phyloP scores from a whole-genome alignment of 2,329 filamentous ascomycete genomes.

The Neopestalotiopsis clavispora region DNA sequence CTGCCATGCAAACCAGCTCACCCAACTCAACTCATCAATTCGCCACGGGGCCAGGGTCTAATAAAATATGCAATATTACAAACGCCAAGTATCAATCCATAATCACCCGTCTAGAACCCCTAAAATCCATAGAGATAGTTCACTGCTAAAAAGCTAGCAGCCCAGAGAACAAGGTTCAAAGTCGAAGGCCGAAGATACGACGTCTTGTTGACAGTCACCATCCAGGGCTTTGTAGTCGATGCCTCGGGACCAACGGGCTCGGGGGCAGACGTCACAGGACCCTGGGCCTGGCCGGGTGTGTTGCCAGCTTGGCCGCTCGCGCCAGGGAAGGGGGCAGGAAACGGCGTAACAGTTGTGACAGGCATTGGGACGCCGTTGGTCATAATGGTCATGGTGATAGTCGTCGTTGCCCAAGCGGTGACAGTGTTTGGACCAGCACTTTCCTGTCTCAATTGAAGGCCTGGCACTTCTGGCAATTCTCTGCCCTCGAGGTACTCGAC shows the following conservation, averaged over 20 bases:
- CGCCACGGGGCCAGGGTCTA: not conserved
- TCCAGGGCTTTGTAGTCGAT: slow-evolving; percentile 7
- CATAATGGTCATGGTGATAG: not conserved
- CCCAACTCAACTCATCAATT: not conserved
- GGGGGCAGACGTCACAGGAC: not conserved
- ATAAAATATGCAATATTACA: not conserved
- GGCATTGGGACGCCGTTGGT: not conserved
- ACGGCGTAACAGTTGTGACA: slow-evolving; percentile 7
- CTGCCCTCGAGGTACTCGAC: slow-evolving; percentile 35
- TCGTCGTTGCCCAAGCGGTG: slow-evolving; percentile 9
- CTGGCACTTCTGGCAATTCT: slow-evolving; percentile 31
- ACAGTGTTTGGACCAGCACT: slow-evolving; percentile 22
- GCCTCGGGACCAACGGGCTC: not conserved
- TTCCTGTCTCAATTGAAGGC: slow-evolving; percentile 33
- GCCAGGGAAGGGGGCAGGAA: not conserved
- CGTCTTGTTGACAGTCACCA: slow-evolving; percentile 12
- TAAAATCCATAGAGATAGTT: not conserved
- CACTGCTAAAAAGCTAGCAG: not conserved
- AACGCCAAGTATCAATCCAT: not conserved
- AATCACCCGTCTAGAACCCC: not conserved
- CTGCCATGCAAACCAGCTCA: not conserved
- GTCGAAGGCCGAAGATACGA: not conserved
- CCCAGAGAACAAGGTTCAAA: not conserved
- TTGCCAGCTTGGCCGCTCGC: slow-evolving; percentile 6
- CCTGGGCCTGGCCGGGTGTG: not conserved